Percentiles rank a stretch among this genome's conserved stretches.
phyloP scores from a whole-genome alignment of 148 eudicot species.

The Vaccinium macrocarpon region DNA sequence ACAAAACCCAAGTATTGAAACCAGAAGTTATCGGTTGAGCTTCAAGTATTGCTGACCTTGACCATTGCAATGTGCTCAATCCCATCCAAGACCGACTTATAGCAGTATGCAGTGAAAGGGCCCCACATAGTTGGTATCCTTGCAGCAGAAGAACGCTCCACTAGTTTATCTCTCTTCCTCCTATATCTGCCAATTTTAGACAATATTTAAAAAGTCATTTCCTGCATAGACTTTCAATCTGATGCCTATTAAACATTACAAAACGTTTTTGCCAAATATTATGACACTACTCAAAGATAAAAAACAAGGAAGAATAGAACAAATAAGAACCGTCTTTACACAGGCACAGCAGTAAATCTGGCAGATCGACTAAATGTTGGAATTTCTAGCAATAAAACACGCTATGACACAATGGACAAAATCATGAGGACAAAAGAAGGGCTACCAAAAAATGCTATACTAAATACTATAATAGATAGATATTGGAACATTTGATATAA shows the following conservation, averaged over 20 bases:
- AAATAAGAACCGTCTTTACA: background rate
- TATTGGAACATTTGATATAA: background rate
- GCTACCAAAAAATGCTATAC: background rate
- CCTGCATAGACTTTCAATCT: background rate
- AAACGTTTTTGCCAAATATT: slow-evolving; percentile 5
- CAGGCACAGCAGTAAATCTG: background rate
- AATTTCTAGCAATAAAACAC: background rate
- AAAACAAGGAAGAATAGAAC: background rate
- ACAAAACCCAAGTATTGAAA: background rate
- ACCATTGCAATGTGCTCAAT: slow-evolving; percentile 96
- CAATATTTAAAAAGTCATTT: slow-evolving; percentile 14
- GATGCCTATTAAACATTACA: slow-evolving; percentile 11
- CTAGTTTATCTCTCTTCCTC: slow-evolving; percentile 71
- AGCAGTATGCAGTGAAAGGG: slow-evolving; percentile 75
- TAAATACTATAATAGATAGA: background rate
- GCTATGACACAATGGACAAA: background rate
- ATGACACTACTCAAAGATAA: background rate
- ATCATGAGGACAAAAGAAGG: background rate
- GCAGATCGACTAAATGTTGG: background rate
- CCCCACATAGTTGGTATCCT: slow-evolving; percentile 89
- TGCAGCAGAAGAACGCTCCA: slow-evolving; percentile 73
- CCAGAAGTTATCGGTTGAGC: too few relatives aligned
- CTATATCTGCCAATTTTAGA: slow-evolving; percentile 55
- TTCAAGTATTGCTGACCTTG: slow-evolving; percentile 48
- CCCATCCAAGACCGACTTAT: slow-evolving; percentile 74